Evolutionary conservation across 371 early-diverging fungal genomes (phyloP).

Genomic region (Haplosporangium sp.): DNA sequence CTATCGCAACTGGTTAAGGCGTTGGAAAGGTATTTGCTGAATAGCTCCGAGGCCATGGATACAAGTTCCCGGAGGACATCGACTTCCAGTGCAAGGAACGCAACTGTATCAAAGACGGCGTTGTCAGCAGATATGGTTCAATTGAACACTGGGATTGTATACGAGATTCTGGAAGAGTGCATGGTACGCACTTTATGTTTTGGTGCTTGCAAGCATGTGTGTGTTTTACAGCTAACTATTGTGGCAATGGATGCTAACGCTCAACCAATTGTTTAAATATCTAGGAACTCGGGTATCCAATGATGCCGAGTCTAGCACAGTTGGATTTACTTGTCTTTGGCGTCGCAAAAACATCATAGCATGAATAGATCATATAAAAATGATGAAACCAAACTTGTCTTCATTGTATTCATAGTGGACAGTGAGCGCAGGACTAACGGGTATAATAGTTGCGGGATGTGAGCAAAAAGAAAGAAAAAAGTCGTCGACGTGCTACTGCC

Average conservation of each 20-base stretch:
- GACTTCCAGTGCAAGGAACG: background rate
- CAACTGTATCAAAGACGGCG: background rate
- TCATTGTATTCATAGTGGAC: too few species aligned
- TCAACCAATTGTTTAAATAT: too few species aligned
- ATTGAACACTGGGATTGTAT: constrained; percentile 34
- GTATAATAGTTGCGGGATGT: too few species aligned
- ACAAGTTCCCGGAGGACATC: background rate
- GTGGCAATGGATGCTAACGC: too few species aligned
- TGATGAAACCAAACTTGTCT: too few species aligned
- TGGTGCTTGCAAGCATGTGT: background rate
- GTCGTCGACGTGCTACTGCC: too few species aligned
- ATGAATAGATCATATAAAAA: background rate
- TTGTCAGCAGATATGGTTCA: constrained; percentile 23
- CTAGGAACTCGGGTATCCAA: constrained; percentile 39
- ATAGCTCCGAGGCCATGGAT: background rate
- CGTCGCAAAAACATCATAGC: constrained; percentile 8
- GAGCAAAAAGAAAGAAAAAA: too few species aligned
- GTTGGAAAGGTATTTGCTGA: constrained; percentile 27
- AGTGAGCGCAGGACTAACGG: too few species aligned
- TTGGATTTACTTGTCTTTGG: constrained; percentile 50
- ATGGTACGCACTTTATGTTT: constrained; percentile 15
- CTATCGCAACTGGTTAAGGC: constrained; percentile 26
- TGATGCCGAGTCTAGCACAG: constrained; percentile 33
- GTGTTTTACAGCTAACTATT: background rate
- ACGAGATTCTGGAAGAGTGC: constrained; percentile 49